A percentile compares a stretch with the other conserved stretches of the same genome.
Conservation (phyloP, 305 asterid species). For the Ilex paraguariensis region DNA sequence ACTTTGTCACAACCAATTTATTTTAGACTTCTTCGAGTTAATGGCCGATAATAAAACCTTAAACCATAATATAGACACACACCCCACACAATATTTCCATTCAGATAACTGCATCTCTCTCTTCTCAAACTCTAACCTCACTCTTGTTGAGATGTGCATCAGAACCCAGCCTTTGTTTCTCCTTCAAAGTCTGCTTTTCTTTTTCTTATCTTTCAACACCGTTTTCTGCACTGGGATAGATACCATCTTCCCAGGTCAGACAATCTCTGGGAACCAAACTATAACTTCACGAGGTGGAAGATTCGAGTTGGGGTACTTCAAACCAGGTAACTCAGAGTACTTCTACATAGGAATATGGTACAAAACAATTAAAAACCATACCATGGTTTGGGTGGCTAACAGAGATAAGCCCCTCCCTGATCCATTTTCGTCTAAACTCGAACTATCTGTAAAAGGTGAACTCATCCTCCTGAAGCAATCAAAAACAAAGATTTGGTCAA, state of each 20-base stretch:
- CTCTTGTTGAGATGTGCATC: too few species aligned
- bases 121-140: too few species aligned
- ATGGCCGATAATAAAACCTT: too few species aligned
- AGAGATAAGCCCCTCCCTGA: conserved; percentile 51
- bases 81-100: too few species aligned
- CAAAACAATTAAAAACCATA: conserved; percentile 25
- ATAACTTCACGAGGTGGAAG: conserved; percentile 24
- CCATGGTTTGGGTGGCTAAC: conserved; percentile 82
- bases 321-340: conserved; percentile 31
- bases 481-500: conserved; percentile 38
- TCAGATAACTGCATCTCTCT: too few species aligned
- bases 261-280: conserved; percentile 35
- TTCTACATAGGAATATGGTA: conserved; percentile 76
- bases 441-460: conserved; percentile 30
- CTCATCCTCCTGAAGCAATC: conserved; percentile 39
- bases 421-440: conserved; percentile 28
- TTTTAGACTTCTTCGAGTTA: too few species aligned
- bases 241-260: conserved; percentile 24
- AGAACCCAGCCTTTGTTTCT: too few species aligned
- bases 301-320: conserved; percentile 41
- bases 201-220: conserved; percentile 16
- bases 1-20: too few species aligned
- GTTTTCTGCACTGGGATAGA: conserved; percentile 20
- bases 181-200: conserved; percentile 4
- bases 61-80: too few species aligned